phyloP scores from a whole-genome alignment of 495 filamentous ascomycete species.

The Tuber calosporum region DNA sequence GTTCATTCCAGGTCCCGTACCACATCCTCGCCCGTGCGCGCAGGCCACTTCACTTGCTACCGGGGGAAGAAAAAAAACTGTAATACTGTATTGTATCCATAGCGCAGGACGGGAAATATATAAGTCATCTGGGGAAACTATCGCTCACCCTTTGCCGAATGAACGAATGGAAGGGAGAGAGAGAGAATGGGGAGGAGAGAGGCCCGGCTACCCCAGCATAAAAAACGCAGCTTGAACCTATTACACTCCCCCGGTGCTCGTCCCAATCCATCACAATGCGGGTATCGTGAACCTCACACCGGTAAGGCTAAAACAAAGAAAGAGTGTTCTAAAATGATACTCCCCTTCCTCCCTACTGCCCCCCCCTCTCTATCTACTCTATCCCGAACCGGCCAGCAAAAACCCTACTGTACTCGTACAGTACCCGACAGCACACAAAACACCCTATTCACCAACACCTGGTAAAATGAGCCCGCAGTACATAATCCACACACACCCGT shows the following conservation, averaged over 20 bases:
- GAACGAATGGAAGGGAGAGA: not conserved
- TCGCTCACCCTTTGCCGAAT: not conserved
- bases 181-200: not conserved
- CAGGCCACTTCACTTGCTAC: not conserved
- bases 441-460: too few species aligned
- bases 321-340: too few species aligned
- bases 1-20: not conserved
- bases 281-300: too few species aligned
- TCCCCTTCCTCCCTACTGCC: too few species aligned
- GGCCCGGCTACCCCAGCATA: not conserved
- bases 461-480: too few species aligned
- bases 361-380: too few species aligned
- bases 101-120: not conserved
- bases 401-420: too few species aligned
- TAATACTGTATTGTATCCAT: not conserved
- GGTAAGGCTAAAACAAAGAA: too few species aligned
- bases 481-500: not conserved
- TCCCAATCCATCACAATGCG: not conserved
- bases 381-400: too few species aligned
- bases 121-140: not conserved
- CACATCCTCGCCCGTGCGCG: not conserved
- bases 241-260: not conserved
- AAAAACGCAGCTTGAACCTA: not conserved
- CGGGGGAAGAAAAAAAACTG: not conserved
- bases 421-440: too few species aligned